These are phyloP conservation scores for Grosmannia huntii DNA, from an alignment of 2,329 filamentous ascomycete genomes.

Conservation along the genomic window DNA sequence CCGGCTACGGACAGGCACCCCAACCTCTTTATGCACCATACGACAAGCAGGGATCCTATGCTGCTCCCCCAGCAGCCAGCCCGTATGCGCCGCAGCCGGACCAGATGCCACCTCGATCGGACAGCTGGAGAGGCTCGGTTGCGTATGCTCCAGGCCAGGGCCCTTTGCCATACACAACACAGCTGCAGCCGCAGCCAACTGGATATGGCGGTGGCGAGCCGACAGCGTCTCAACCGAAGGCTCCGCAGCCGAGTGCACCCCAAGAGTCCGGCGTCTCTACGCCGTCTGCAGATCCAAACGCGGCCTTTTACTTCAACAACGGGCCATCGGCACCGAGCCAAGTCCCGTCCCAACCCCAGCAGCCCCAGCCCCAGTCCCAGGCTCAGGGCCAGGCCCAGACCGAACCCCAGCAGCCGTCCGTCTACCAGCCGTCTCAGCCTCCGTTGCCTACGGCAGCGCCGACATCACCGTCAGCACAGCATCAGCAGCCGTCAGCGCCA, in stretches of 20 bases:
- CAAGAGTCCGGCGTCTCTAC: slow-evolving; percentile 21
- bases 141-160: slow-evolving; percentile 21
- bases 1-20: slow-evolving; percentile 31
- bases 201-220: slow-evolving; percentile 3
- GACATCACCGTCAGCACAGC: slow-evolving; percentile 18
- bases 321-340: slow-evolving; percentile 15
- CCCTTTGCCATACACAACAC: slow-evolving; percentile 20
- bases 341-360: slow-evolving; percentile 25
- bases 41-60: slow-evolving; percentile 26
- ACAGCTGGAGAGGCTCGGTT: slow-evolving; percentile 35
- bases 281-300: slow-evolving; percentile 35
- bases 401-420: slow-evolving; percentile 33
- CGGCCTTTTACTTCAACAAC: slow-evolving; percentile 45
- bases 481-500: slow-evolving; percentile 18
- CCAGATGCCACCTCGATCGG: slow-evolving; percentile 28
- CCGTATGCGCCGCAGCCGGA: slow-evolving; percentile 29
- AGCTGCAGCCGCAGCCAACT: slow-evolving; percentile 9
- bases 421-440: slow-evolving; percentile 29
- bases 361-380: slow-evolving; percentile 27
- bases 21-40: slow-evolving; percentile 33
- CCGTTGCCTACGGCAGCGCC: slow-evolving; percentile 26
- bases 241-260: slow-evolving; percentile 8
- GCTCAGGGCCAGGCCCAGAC: slow-evolving; percentile 28
- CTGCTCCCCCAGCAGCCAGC: slow-evolving; percentile 20
- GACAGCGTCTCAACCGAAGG: slow-evolving; percentile 1